Base-by-base conservation (phyloP, 1,284 basidiomycete genomes). In the Agroathelia rolfsii region DNA sequence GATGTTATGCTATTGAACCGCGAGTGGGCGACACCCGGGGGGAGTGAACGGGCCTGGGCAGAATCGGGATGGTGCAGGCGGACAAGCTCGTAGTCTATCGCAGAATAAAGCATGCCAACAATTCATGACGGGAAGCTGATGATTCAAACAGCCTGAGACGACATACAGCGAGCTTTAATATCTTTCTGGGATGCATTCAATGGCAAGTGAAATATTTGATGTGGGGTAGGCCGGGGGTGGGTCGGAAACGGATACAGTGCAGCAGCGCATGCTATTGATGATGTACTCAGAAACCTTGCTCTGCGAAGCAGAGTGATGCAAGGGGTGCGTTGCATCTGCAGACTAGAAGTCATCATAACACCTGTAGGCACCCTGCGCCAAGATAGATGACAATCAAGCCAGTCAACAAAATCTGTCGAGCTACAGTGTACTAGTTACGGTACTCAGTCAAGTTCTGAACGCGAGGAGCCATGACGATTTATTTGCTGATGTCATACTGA, bases 31-130 rank as follows among this genome's bases (percentile, higher is more conserved):
- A 63, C 51, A 15, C 64, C 59, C 0, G 66, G 49, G 4, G 70
- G 52, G 21, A 69, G 46, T 3, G 51, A 47, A 3, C 68, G 64
- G 28, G 66, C 65, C 17, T 66, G 48, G 1, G 63, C 57, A 1
- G 78, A 76, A 48, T 82, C 78, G 2, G 79, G 79, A 46, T 82
- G 79, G 49, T 82, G 77, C 17, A 68, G 57, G 21, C 73, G 65
- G 23, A 82, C 78, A 22, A 82, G 66, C 35, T 82, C 78, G 45
- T 75, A 81, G 51, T 82, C 78, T 82, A 41, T 4, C 9, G 10
- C 11, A 30, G 23, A 28, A 12, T 25, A 41, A 33, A 36, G 16
- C 29, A 13, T 27, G n/a, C 7, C 15, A 7, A 5, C 6, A 13
- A 22, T 18, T 6, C 5, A 14, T 24, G 21, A 9, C 5, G 6